Conservation (phyloP, 768 basidiomycete species). For the Lyophyllum decastes region DNA sequence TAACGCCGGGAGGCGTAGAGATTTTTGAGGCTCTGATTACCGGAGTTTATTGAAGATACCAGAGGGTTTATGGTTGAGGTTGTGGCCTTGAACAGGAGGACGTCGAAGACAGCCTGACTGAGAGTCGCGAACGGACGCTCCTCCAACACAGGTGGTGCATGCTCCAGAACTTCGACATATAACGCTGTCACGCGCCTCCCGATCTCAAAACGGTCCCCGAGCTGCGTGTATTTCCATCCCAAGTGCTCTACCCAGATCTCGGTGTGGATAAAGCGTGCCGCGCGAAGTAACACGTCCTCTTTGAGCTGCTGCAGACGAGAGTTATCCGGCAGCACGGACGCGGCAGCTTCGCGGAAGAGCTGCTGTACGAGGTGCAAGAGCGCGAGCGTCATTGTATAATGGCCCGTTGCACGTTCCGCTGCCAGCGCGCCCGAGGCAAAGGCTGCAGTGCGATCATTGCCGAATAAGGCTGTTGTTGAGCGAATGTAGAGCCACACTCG, state of each 20-base stretch:
- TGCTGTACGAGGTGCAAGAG: constrained; percentile 76
- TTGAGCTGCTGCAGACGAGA: constrained; percentile 70
- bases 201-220: constrained; percentile 85
- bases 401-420: constrained; percentile 67
- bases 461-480: constrained; percentile 76
- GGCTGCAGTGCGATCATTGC: constrained; percentile 54
- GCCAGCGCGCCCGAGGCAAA: constrained; percentile 69
- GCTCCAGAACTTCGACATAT: constrained; percentile 66
- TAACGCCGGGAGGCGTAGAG: constrained; percentile 65
- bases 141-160: constrained; percentile 54
- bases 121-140: constrained; percentile 61
- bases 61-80: constrained; percentile 82
- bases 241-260: constrained; percentile 89
- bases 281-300: constrained; percentile 81
- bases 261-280: constrained; percentile 74
- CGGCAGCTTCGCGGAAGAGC: constrained; percentile 72
- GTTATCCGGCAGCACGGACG: constrained; percentile 57
- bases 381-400: constrained; percentile 82
- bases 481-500: constrained; percentile 89
- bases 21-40: constrained; percentile 55
- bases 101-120: constrained; percentile 66
- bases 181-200: constrained; percentile 65
- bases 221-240: constrained; percentile 82
- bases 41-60: constrained; percentile 66
- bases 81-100: constrained; percentile 73